A percentile compares a stretch with the other conserved stretches of the same genome.
These are phyloP conservation scores for Rutstroemia sp. DNA, from an alignment of 2,329 filamentous ascomycete species.

Conservation along the genomic window DNA sequence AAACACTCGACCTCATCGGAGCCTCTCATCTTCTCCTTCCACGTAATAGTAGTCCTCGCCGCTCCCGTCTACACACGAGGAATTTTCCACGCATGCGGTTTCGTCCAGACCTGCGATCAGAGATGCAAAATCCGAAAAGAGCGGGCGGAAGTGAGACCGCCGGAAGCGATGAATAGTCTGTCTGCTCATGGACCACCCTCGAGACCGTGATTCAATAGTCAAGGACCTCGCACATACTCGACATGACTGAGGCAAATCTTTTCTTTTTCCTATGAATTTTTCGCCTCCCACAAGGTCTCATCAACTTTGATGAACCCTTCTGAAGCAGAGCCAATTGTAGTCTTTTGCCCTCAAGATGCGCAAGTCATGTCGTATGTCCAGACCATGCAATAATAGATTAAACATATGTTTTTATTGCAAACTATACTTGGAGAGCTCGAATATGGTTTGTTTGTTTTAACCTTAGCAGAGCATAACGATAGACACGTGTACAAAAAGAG, in stretches of 20 bases:
- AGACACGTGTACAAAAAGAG: neutral
- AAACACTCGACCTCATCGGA: slow-evolving; percentile 39
- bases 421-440: neutral
- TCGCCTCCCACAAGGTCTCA: neutral
- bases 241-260: too few relatives aligned
- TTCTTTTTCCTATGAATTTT: too few relatives aligned
- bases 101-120: slow-evolving; percentile 20
- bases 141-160: neutral
- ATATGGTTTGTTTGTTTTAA: neutral
- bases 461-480: too few relatives aligned
- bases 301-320: neutral
- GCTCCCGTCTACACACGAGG: slow-evolving; percentile 32
- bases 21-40: slow-evolving; percentile 42
- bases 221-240: too few relatives aligned
- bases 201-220: too few relatives aligned
- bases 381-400: too few relatives aligned
- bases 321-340: too few relatives aligned
- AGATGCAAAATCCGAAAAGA: slow-evolving; percentile 1
- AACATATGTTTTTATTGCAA: too few relatives aligned
- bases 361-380: too few relatives aligned
- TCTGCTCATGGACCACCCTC: too few relatives aligned
- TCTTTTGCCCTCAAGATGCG: too few relatives aligned
- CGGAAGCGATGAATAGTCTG: neutral
- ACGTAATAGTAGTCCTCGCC: slow-evolving; percentile 38
- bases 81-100: slow-evolving; percentile 33